Base-by-base conservation (phyloP, 495 filamentous ascomycete genomes). In the Saxophila tyrrhenica region DNA sequence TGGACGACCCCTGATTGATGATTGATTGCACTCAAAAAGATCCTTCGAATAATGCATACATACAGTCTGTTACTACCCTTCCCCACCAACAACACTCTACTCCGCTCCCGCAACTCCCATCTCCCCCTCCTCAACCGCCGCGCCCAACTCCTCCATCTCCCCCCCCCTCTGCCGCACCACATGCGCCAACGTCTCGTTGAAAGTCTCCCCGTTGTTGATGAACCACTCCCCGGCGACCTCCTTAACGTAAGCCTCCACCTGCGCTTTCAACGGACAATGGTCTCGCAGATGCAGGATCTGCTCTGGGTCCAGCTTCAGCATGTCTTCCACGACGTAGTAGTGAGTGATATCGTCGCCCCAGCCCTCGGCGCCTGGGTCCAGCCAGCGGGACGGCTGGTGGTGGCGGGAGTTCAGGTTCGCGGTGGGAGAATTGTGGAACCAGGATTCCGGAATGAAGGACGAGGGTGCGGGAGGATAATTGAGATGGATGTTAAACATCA, bases 341-440 rank as follows among this genome's bases (percentile, higher is more conserved):
- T 82, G 78, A 38, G 69, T 67, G 39, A 81, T 77, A 52, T 80
- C 79, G 56, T 82, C 79, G 25, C 80, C 80, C 80, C 80, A 83
- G 42, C 79, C 80, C 58, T 77, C 73, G 39, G 63, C 63, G 15
- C 67, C 68, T n/a, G 68, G 61, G 17, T 73, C 69, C 47, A 72
- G 65, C 43, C 62, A 50, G 54, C 57, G 39, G 22, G 67, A 61
- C 8, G 65, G 50, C 48, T 60, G 58, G 24, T 67, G 58, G 39
- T 56, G 54, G 47, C 60, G 58, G 15, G 39, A 41, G 60, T 9
- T 29, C 32, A 56, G 51, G 56, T 57, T 11, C 59, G 50, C 24
- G 59, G 59, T 20, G 47, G 29, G 25, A 11, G 54, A 45, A 57
- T 58, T 55, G 48, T 64, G 55, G 46, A 62, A 60, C 25, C 54